Base-by-base conservation (phyloP, 2,329 filamentous ascomycete species). In the Fusarium incarnatum region DNA sequence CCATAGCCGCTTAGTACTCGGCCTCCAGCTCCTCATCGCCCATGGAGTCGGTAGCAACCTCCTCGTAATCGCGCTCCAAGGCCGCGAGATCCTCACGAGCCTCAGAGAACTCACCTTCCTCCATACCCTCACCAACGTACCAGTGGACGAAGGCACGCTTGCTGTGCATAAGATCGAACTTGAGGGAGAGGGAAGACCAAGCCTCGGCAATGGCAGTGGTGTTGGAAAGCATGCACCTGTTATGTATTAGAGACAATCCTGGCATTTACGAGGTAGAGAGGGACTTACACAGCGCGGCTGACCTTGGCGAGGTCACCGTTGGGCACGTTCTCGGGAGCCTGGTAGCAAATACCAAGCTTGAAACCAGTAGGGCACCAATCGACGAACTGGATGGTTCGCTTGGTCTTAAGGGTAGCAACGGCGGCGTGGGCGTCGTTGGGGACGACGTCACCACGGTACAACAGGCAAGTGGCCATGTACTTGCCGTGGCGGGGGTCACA, bases 281-380 rank as follows among this genome's bases (percentile, higher is more conserved):
- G 9, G 72, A 92, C 92, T 86, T 94, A 94, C 91, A 98, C 95
- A 84, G 95, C 95, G 79, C 96, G 95, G 89, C 95, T 94, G 83
- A 98, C 95, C 88, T 97, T 96, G 83, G 96, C 95, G 72, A 98
- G 89, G 81, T 98, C 96, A 78, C 95, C 95, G 85, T 98, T 97
- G 79, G 94, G 96, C 61, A 98, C 95, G 84, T 93, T 92, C 87
- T 97, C 90, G 74, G 95, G 95, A 80, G 94, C 93, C 88, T 98
- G 94, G 91, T 97, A 98, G 92, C 94, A 98, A 88, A 99, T 99
- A 88, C 96, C 96, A 76, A 99, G 93, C 93, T 99, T 99, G 92
- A 99, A 99, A 76, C 96, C 96, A 83, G 96, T 99, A 68, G 96
- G 96, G 90, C 96, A 99, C 96, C 96, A 99, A 86, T 99, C 96